phyloP scores from a whole-genome alignment of 2,329 filamentous ascomycete genomes.

The Aureobasidium mangrovei region DNA sequence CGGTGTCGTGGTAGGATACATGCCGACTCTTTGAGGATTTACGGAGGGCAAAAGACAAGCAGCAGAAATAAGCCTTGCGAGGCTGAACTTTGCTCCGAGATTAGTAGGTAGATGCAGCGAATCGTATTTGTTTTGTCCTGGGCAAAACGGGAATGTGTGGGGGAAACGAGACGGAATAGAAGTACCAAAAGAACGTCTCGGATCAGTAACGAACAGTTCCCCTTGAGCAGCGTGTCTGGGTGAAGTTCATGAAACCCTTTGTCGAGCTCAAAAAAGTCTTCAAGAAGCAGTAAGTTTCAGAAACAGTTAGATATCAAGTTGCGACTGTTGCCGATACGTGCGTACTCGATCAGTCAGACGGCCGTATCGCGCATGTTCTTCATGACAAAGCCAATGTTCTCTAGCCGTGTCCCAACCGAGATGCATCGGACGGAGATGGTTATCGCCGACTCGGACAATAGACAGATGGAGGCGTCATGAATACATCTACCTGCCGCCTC shows the following conservation, averaged over 20 bases:
- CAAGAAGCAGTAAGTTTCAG: not conserved
- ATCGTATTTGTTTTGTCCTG: constrained; percentile 1
- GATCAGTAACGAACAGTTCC: too few relatives aligned
- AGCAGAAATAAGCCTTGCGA: not conserved
- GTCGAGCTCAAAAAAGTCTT: too few relatives aligned
- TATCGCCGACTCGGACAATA: constrained; percentile 7
- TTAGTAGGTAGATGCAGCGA: not conserved
- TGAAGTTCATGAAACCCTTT: too few relatives aligned
- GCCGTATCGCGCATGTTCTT: not conserved
- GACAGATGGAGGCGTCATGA: constrained; percentile 12
- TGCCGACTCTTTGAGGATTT: not conserved
- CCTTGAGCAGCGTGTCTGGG: too few relatives aligned
- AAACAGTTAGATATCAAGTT: too few relatives aligned
- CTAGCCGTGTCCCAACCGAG: not conserved
- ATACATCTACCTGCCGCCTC: constrained; percentile 3
- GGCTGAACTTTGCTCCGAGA: constrained; percentile 4
- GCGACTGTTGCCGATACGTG: too few relatives aligned
- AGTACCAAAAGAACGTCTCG: not conserved
- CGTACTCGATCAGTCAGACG: too few relatives aligned
- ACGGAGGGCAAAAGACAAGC: not conserved
- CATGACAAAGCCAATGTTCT: not conserved
- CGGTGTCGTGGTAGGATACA: not conserved
- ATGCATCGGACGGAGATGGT: not conserved
- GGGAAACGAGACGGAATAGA: not conserved
- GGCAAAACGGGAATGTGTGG: constrained; percentile 2